Evolutionary conservation across 495 filamentous ascomycete species (phyloP).

Genomic region (Daldinia loculata): DNA sequence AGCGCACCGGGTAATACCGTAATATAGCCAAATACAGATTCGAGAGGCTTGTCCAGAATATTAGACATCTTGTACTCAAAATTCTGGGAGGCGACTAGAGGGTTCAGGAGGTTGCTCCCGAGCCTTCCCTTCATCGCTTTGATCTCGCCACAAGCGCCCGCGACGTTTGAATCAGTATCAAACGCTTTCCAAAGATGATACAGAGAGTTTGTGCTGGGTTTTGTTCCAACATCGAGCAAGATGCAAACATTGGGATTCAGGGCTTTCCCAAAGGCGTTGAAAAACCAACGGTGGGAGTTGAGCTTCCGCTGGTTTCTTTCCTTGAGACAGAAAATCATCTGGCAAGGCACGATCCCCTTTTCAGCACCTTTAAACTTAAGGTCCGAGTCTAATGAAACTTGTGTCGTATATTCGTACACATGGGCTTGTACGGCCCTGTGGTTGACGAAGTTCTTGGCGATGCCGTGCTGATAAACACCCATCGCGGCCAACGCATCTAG

Average conservation of each 20-base stretch:
- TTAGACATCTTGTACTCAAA: constrained; percentile 99
- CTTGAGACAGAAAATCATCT: constrained; percentile 98
- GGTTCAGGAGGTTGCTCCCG: constrained; percentile 86
- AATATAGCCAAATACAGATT: constrained; percentile 97
- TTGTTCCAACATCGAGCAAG: constrained; percentile 93
- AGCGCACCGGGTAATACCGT: constrained; percentile 95
- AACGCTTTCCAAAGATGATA: constrained; percentile 99
- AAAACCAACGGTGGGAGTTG: constrained; percentile 99
- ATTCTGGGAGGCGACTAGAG: constrained; percentile 95
- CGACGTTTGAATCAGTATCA: constrained; percentile 95
- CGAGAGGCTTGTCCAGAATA: constrained; percentile 96
- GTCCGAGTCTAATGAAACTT: constrained; percentile 93
- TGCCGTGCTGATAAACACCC: constrained; percentile 98
- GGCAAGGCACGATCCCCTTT: constrained; percentile 98
- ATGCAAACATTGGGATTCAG: constrained; percentile 97
- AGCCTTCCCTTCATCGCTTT: constrained; percentile 91
- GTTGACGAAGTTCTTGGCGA: constrained; percentile 98
- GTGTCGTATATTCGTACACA: constrained; percentile 98
- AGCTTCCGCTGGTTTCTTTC: constrained; percentile 98
- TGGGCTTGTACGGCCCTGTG: constrained; percentile 84
- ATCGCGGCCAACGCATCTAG: constrained; percentile 96
- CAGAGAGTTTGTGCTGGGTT: constrained; percentile 83
- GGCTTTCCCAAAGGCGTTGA: constrained; percentile 95
- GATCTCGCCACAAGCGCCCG: constrained; percentile 96
- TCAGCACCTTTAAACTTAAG: constrained; percentile 99